Percentiles rank a stretch among this genome's conserved stretches.
Conservation (phyloP, 768 basidiomycete species). For the Xanthoconium stramineum region DNA sequence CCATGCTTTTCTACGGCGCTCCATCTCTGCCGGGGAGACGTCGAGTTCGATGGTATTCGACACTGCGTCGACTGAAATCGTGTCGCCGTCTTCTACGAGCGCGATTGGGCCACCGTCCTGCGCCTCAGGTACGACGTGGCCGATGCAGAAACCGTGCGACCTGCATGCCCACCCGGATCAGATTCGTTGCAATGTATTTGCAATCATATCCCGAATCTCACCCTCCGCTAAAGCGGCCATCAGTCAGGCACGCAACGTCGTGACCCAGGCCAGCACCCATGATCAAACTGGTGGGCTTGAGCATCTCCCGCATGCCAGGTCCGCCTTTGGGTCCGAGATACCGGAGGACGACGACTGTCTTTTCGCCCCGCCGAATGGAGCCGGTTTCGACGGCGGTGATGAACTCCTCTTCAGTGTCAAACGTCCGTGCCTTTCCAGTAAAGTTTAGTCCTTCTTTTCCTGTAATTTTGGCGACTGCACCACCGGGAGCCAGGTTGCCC, state of each 20-base stretch:
- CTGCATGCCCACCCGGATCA: slow-evolving; percentile 38
- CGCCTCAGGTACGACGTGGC: slow-evolving; percentile 96
- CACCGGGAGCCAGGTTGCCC: slow-evolving; percentile 91
- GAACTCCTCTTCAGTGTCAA: slow-evolving; percentile 89
- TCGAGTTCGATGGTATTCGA: slow-evolving; percentile 79
- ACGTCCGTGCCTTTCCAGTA: slow-evolving; percentile 88
- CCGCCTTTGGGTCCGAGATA: slow-evolving; percentile 98
- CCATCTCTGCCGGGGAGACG: slow-evolving; percentile 78
- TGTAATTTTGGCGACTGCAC: slow-evolving; percentile 95
- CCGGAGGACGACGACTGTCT: slow-evolving; percentile 91
- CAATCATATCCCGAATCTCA: slow-evolving; percentile 39
- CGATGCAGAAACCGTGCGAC: slow-evolving; percentile 95
- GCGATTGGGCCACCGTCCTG: slow-evolving; percentile 93
- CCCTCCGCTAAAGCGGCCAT: slow-evolving; percentile 98
- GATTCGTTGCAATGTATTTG: slow-evolving; percentile 6
- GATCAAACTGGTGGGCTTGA: slow-evolving; percentile 95
- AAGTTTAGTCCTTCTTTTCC: slow-evolving; percentile 92
- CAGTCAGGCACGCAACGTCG: slow-evolving; percentile 95
- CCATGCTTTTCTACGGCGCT: slow-evolving; percentile 69
- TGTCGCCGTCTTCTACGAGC: slow-evolving; percentile 83
- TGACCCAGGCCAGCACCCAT: slow-evolving; percentile 97
- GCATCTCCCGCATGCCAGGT: slow-evolving; percentile 99
- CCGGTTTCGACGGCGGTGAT: slow-evolving; percentile 84
- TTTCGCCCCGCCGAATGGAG: slow-evolving; percentile 90
- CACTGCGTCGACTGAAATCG: slow-evolving; percentile 84